phyloP scores from a whole-genome alignment of 768 basidiomycete genomes.

The Pleurotus djamor region DNA sequence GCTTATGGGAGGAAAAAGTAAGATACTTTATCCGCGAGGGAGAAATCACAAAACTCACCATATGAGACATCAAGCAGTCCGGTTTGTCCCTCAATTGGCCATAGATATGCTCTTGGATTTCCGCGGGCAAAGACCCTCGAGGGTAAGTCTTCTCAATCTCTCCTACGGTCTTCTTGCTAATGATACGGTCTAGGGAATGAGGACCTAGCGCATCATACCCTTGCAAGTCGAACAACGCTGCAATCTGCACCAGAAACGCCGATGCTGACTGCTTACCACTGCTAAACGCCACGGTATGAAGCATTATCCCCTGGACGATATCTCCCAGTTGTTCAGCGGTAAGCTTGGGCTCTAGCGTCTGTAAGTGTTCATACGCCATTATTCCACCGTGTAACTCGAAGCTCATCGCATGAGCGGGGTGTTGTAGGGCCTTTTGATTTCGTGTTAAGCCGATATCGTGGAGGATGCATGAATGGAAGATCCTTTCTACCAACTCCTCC shows the following conservation, averaged over 20 bases:
- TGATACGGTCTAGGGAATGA: conserved; percentile 7
- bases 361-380: conserved; percentile 14
- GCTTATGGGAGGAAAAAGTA: not conserved
- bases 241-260: conserved; percentile 11
- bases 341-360: conserved; percentile 6
- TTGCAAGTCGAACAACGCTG: conserved; percentile 13
- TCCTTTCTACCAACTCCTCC: conserved; percentile 9
- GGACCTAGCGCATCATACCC: conserved; percentile 12
- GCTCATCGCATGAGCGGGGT: conserved; percentile 14
- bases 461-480: conserved; percentile 12
- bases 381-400: conserved; percentile 14
- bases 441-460: conserved; percentile 13
- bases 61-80: conserved; percentile 13
- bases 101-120: conserved; percentile 6
- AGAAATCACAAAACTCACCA: not conserved
- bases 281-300: conserved; percentile 12
- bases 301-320: conserved; percentile 17
- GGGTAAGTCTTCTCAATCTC: conserved; percentile 17
- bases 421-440: not conserved
- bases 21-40: too few species aligned
- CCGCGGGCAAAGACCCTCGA: conserved; percentile 7
- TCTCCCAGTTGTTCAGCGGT: conserved; percentile 11
- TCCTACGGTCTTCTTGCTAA: conserved; percentile 12
- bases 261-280: conserved; percentile 14
- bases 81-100: conserved; percentile 12